Evolutionary conservation across 768 basidiomycete species (phyloP).

Genomic region (Boletus rubropictus): DNA sequence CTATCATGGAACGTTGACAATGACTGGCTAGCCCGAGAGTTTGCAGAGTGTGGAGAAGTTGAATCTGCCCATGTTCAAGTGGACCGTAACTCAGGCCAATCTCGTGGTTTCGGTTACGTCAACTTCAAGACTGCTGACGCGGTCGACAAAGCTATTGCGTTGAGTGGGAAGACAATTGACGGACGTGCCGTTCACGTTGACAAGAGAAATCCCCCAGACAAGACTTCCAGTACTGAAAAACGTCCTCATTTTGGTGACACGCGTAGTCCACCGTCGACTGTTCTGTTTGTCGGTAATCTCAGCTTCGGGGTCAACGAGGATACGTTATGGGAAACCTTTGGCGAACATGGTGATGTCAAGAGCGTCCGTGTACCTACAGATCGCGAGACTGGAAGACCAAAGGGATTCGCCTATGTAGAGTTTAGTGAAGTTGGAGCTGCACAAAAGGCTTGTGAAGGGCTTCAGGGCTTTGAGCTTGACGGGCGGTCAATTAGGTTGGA

Average conservation of each 20-base stretch:
- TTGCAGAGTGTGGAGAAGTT: slow-evolving; percentile 84
- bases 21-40: slow-evolving; percentile 90
- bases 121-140: slow-evolving; percentile 66
- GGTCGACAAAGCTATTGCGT: slow-evolving; percentile 71
- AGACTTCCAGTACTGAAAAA: slow-evolving; percentile 52
- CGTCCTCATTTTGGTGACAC: slow-evolving; percentile 78
- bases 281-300: slow-evolving; percentile 89
- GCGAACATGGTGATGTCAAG: slow-evolving; percentile 79
- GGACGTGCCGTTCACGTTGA: slow-evolving; percentile 86
- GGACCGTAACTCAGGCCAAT: slow-evolving; percentile 76
- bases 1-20: slow-evolving; percentile 97
- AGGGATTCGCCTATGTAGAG: slow-evolving; percentile 97
- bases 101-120: slow-evolving; percentile 82
- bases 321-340: slow-evolving; percentile 83
- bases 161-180: slow-evolving; percentile 88
- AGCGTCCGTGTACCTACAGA: slow-evolving; percentile 89
- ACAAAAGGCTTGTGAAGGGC: slow-evolving; percentile 69
- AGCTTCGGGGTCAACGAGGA: slow-evolving; percentile 80
- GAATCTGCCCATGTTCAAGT: slow-evolving; percentile 83
- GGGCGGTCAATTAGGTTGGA: slow-evolving; percentile 81
- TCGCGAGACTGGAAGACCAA: slow-evolving; percentile 81
- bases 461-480: slow-evolving; percentile 68
- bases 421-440: slow-evolving; percentile 78
- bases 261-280: slow-evolving; percentile 58
- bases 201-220: slow-evolving; percentile 60